Base-by-base conservation (phyloP, 2,329 filamentous ascomycete genomes). In the Dothidotthia symphoricarpi region DNA sequence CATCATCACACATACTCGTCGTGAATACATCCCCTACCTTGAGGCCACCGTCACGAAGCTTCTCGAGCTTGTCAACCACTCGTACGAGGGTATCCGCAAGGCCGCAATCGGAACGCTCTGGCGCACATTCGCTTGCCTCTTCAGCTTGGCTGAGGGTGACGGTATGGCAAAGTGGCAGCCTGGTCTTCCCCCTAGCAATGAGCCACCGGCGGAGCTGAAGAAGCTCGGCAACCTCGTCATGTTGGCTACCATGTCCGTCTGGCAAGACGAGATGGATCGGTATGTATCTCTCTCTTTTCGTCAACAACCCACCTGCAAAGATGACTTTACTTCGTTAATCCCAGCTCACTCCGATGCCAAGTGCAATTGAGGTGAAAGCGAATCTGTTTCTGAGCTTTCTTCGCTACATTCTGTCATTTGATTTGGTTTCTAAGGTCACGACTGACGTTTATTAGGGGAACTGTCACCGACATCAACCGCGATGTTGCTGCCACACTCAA, bases 281-380 rank as follows among this genome's bases (percentile, higher is more conserved):
- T 96, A 85, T 64, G 91, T 88, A 36, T 19, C 19, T 24, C 39
- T 24, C 29, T 33, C 41, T 25, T 49, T 38, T 30, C 35, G 22
- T 31, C 10, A n/a, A 26, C 17, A 3, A 16, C 13, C 4, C 15
- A 42, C 46, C 47, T 56, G 46, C 60, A 64, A 67, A 58, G 89
- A 96, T 96, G 89, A 95, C 72, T 76, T 80, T 75, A 70, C 74
- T 81, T 82, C 87, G 88, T 90, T 90, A 91, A 80, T 91, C 91
- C 89, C 90, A 96, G 90, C 90, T 96, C 91, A 96, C 90, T 95
- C 88, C 87, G 86, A 97, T 84, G 83, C 87, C 74, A 78, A 74
- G 52, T 81, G 86, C 82, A 82, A 73, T 82, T 95, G 88, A 86
- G 88, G 88, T 83, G 83, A 93, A 94, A 72, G 75, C 88, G 85